Base-by-base conservation (phyloP, 2,329 filamentous ascomycete genomes). In the Pseudocercospora macadamiae region DNA sequence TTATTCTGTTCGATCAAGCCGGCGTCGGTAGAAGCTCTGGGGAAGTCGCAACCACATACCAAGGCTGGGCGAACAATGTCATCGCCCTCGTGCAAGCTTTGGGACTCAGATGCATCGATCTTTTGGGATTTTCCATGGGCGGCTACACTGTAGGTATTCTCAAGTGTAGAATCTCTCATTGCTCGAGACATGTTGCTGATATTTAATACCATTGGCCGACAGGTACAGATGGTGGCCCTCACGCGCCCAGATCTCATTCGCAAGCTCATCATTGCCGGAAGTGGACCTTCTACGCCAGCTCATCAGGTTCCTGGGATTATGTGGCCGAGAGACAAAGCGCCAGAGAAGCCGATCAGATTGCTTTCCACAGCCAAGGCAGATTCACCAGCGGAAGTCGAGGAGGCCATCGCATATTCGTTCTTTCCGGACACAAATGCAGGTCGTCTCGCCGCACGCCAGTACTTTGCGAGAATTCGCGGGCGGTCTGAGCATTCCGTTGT, bases 81-180 rank as follows among this genome's bases (percentile, higher is more conserved):
- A 67, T 64, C 37, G 51, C 57, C 10, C 66, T 77, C 28, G 57
- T 75, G 9, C 21, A 55, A 0, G 68, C 71, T 2, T 59, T 79
- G 12, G 53, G 54, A 1, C 62, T 80, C n/a, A 28, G 55, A 0
- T 65, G 76, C 51, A 70, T 77, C 47, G 80, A 83, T 57, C 62
- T 83, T 6, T 56, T 83, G 37, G 81, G 81, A 1, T 83, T 80
- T 67, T 81, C 77, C 8, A 79, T 83, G 75, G 56, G 56, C 28
- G 56, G 49, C 4, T 59, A 26, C 21, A 49, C 45, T n/a, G 44
- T 49, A 10, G n/a, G n/a, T n/a, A n/a, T n/a, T n/a, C n/a, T n/a
- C n/a, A n/a, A n/a, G n/a, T n/a, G n/a, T n/a, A n/a, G n/a, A n/a
- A n/a, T n/a, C n/a, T n/a, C n/a, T n/a, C n/a, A n/a, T n/a, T n/a